Base-by-base conservation (phyloP, 2,329 filamentous ascomycete genomes). In the Trichophaea hybrida region DNA sequence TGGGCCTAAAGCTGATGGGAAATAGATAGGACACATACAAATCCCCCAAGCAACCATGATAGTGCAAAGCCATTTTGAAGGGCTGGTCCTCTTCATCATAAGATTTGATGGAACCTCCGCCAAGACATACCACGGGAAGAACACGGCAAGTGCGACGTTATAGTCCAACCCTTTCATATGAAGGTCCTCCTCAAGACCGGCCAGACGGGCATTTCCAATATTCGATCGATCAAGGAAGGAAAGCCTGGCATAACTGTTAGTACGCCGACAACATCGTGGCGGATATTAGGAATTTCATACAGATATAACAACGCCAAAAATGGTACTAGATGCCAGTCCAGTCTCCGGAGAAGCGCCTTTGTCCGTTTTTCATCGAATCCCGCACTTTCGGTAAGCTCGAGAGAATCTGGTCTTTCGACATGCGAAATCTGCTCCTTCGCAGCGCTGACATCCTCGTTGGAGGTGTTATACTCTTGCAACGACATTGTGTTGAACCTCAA, bases 221-320 rank as follows among this genome's bases (percentile, higher is more conserved):
- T 78, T 79, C 46, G 75, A 75, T 61, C 75, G 71, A 66, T 77
- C 75, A 37, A 78, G 69, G 70, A 80, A 80, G 56, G 76, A 78
- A 10, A 78, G 71, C 3, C 74, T 71, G 54, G 68, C 67, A 68
- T 64, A 5, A 69, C 37, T 35, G 51, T 54, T 50, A 37, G 24
- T 34, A 31, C 40, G 6, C 13, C 32, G 44, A 54, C 13, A 54
- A 55, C 34, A 58, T 46, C 38, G 13, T 43, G 4, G 12, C 35
- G 17, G 4, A 17, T 7, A 48, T 51, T 24, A 35, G 53, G 38
- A 57, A 57, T 44, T 55, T 67, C 71, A 61, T 60, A 75, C 72
- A 83, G 71, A 63, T 82, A 82, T 15, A 83, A 74, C 0, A 83
- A 68, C 3, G 79, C 76, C 62, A 83, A 75, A 69, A 81, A 78